Evolutionary conservation across 495 filamentous ascomycete species (phyloP), one percentile per base, ranked within the genome.

Genomic region (Extremus antarcticus): DNA sequence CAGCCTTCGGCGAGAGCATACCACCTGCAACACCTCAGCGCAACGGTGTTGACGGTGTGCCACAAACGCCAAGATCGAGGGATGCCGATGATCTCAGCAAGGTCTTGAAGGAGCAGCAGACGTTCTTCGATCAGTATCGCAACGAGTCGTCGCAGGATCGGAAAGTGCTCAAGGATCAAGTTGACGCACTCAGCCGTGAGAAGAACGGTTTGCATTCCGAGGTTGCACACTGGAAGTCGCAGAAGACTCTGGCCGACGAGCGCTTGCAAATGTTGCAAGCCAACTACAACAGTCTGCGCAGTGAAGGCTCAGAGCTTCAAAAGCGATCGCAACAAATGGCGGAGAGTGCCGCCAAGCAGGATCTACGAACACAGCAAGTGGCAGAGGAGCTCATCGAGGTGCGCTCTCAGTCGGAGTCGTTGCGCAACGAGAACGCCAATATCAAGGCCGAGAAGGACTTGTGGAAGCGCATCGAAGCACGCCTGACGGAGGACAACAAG

Each of bases 341-440:
- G 0, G 91, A 97, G 60, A 81, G 78, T 41, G 84, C 87, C 13
- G 88, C 88, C 21, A 91, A 88, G 65, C 89, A 94, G 61, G 92
- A 99, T 54, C 70, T 95, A 32, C 81, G 79, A 39, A 91, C 84
- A 13, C 92, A 96, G 61, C 88, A 95, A 69, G 84, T 88, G 45
- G 87, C 88, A 0, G 94, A 99, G 70, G 91, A 99, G 61, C 76
- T 96, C 0, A 81, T 96, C 9, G 92, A 95, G 66, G 81, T 85
- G 0, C 85, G 85, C 60, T 85, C 82, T 54, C 67, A 91, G 35
- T 72, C 83, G 10, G 91, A 98, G 61, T 90, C 87, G 62, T 78
- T 97, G 70, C 87, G 90, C 20, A 88, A 84, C 45, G 92, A 97
- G 60, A 91, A 79, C 56, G 86, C 89, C 19, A 95, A 95, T 66